These are phyloP conservation scores for Medicago arabica DNA, from an alignment of 306 rosid genomes.

Conservation along the genomic window DNA sequence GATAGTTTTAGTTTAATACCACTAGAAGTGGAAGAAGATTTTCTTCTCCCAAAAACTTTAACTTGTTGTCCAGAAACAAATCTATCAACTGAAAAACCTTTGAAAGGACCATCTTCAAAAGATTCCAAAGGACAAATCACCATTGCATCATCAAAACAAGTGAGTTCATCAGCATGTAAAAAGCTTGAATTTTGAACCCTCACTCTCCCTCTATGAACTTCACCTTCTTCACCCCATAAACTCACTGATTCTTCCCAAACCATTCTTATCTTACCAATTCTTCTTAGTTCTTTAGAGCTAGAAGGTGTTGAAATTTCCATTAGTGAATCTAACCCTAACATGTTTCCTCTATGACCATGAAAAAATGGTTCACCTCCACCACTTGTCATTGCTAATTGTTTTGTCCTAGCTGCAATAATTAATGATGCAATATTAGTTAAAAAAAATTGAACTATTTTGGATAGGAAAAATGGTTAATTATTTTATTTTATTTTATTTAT, in stretches of 20 bases:
- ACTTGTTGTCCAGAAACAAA: constrained; percentile 88
- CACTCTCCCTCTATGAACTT: constrained; percentile 73
- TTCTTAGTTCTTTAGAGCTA: constrained; percentile 61
- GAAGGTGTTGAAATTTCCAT: constrained; percentile 57
- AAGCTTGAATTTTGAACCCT: constrained; percentile 69
- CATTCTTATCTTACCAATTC: constrained; percentile 89
- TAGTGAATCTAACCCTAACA: constrained; percentile 66
- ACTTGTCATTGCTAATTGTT: constrained; percentile 57
- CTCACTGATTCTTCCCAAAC: constrained; percentile 92
- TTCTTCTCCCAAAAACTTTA: constrained; percentile 93
- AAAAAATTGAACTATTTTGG: no score
- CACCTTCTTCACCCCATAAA: constrained; percentile 93
- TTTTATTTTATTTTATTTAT: no score
- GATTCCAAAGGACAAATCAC: constrained; percentile 83
- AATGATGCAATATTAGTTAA: background rate
- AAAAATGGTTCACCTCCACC: constrained; percentile 58
- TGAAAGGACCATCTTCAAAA: constrained; percentile 83
- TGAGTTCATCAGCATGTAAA: constrained; percentile 78
- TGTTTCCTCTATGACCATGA: constrained; percentile 57
- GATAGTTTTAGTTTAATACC: constrained; percentile 47
- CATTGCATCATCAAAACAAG: constrained; percentile 83
- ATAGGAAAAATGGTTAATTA: no score
- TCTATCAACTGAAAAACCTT: constrained; percentile 85
- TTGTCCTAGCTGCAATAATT: constrained; percentile 62
- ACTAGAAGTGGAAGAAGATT: constrained; percentile 56